Evolutionary conservation across 2,329 filamentous ascomycete genomes (phyloP), one percentile per base, ranked within the genome.

Genomic region (Fusarium ramigenum): DNA sequence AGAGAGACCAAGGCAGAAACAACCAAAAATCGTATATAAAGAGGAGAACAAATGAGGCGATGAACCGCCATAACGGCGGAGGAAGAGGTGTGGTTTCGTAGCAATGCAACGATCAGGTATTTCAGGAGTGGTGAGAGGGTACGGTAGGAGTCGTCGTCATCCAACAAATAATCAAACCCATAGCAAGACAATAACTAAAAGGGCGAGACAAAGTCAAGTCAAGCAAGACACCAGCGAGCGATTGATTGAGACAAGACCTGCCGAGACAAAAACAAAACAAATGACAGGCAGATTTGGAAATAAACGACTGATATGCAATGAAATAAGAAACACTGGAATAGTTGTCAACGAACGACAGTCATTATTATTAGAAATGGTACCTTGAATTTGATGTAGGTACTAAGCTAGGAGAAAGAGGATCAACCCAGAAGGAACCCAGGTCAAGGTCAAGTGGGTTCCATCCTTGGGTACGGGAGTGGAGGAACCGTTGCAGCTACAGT

Each of bases 131-230:
- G 70, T 74, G 74, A 68, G 70, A 67, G 66, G 70, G 52, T 68
- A 66, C 47, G 32, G 52, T 60, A 63, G 39, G 49, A 65, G 65
- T 68, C 65, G 75, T 77, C 72, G 75, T 76, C 63, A 77, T 70
- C 70, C 54, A 72, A 59, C 60, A 72, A 71, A 54, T 63, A 66
- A 63, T 58, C 66, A 73, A 54, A 67, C 65, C 47, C 66, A 70
- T 70, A 25, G 44, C 60, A 63, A 61, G 65, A 58, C 56, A 66
- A 60, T 44, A 47, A 47, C 44, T 47, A 63, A 61, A 62, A 62
- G n/a, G 34, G 52, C 42, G 23, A 62, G 63, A 60, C 60, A 54
- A 56, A 56, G 60, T 59, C 43, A 52, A 63, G 34, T 46, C 64
- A 52, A 52, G 63, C 67, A 46, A 56, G 68, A 70, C 58, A 67